Evolutionary conservation across 2,329 filamentous ascomycete genomes (phyloP).

Genomic region (Xylaria sp.): DNA sequence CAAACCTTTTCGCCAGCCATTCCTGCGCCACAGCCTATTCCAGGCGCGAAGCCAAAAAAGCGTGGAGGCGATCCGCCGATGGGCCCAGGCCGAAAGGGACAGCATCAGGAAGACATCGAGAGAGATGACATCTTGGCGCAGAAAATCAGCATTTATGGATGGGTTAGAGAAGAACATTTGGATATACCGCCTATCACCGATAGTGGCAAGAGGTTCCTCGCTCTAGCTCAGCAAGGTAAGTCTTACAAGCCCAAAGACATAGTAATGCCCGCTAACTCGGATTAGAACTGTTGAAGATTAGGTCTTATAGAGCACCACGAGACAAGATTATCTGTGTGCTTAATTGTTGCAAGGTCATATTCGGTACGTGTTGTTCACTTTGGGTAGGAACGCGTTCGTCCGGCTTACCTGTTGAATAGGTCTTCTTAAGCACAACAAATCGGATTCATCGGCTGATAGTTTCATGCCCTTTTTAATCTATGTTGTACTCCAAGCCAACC

Average conservation of each 20-base stretch:
- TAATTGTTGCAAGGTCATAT: slow-evolving; percentile 99
- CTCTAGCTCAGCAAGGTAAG: slow-evolving; percentile 83
- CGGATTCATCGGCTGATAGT: slow-evolving; percentile 92
- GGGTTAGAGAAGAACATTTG: slow-evolving; percentile 90
- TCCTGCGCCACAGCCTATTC: slow-evolving; percentile 74
- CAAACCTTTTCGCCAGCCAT: slow-evolving; percentile 98
- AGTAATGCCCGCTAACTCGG: slow-evolving; percentile 33
- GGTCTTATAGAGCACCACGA: slow-evolving; percentile 92
- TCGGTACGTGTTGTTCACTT: slow-evolving; percentile 63
- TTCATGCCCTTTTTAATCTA: slow-evolving; percentile 96
- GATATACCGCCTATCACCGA: slow-evolving; percentile 87
- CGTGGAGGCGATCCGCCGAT: slow-evolving; percentile 71
- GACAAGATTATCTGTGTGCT: slow-evolving; percentile 99
- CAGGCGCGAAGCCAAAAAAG: slow-evolving; percentile 70
- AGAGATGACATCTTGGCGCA: slow-evolving; percentile 94
- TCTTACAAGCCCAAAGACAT: slow-evolving; percentile 5
- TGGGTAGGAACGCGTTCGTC: not conserved
- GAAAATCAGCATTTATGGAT: slow-evolving; percentile 95
- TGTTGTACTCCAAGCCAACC: slow-evolving; percentile 91
- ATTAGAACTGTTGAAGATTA: slow-evolving; percentile 92
- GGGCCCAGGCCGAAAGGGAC: slow-evolving; percentile 85
- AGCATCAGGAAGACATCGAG: slow-evolving; percentile 98
- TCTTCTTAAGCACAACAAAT: slow-evolving; percentile 87
- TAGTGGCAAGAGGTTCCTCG: slow-evolving; percentile 85
- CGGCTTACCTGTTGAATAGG: slow-evolving; percentile 53